A percentile compares a stretch with the other conserved stretches of the same genome.
Evolutionary conservation across 75 land plant species (phyloP).

Genomic region (Pinus taeda): DNA sequence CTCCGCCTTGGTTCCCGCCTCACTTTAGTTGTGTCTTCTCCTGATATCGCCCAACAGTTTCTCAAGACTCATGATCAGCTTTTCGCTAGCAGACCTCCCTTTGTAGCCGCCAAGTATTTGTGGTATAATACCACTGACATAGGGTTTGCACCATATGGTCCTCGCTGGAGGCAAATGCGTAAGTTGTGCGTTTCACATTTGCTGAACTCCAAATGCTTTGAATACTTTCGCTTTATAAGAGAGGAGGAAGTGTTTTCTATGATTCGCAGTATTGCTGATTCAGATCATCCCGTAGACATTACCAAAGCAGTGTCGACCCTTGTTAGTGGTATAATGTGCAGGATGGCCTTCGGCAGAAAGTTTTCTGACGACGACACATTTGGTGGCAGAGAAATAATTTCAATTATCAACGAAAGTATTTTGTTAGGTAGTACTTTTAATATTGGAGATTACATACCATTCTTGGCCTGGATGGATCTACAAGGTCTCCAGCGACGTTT

Average conservation of each 20-base stretch:
- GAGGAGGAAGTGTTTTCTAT: not conserved
- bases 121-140: constrained; percentile 15
- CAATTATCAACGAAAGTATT: constrained; percentile 19
- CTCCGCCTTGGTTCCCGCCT: constrained; percentile 42
- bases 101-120: not conserved
- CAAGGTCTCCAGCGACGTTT: constrained; percentile 26
- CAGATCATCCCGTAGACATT: not conserved
- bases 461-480: constrained; percentile 23
- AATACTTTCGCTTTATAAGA: not conserved
- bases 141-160: constrained; percentile 18
- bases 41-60: constrained; percentile 39
- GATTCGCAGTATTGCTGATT: not conserved
- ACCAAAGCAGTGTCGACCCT: not conserved
- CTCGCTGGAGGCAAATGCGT: constrained; percentile 14
- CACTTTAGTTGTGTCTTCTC: constrained; percentile 38
- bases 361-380: constrained; percentile 15
- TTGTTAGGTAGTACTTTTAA: constrained; percentile 29
- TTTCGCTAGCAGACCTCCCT: constrained; percentile 9
- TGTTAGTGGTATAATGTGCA: constrained; percentile 20
- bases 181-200: constrained; percentile 34
- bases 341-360: constrained; percentile 31
- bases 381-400: constrained; percentile 13
- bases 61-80: constrained; percentile 29
- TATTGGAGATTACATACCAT: constrained; percentile 22
- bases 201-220: constrained; percentile 22